These are phyloP conservation scores for Calamus simplicifolius DNA, from an alignment of 176 grass and related monocot genomes.

Conservation along the genomic window DNA sequence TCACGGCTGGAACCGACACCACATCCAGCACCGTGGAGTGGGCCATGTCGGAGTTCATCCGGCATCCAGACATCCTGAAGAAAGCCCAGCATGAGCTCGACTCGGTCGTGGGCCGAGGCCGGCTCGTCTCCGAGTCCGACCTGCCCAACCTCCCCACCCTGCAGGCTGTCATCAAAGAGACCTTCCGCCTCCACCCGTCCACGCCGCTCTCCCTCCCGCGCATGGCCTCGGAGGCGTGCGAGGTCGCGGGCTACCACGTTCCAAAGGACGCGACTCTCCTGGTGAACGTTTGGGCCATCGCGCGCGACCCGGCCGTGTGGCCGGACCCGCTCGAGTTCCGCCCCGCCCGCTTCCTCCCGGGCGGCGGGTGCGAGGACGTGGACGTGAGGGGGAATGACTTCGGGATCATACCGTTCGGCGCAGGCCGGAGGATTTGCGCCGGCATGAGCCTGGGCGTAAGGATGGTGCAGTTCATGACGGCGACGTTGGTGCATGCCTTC, in stretches of 20 bases:
- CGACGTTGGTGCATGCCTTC: conserved; percentile 40
- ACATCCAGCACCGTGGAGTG: conserved; percentile 57
- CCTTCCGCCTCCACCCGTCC: conserved; percentile 55
- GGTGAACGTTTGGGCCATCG: conserved; percentile 67
- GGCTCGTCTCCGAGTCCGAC: conserved; percentile 43
- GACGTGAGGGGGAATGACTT: conserved; percentile 46
- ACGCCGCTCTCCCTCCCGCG: conserved; percentile 64
- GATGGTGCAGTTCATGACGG: conserved; percentile 45
- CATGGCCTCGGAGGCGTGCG: conserved; percentile 33
- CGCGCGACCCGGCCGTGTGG: conserved; percentile 40
- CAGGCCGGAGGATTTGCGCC: conserved; percentile 49
- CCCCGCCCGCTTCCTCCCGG: conserved; percentile 31
- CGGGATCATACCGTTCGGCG: conserved; percentile 50
- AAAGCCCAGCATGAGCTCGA: conserved; percentile 50
- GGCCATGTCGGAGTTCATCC: conserved; percentile 44
- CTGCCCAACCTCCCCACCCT: conserved; percentile 41
- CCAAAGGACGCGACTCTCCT: conserved; percentile 32
- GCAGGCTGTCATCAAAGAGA: conserved; percentile 45
- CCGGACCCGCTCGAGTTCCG: conserved; percentile 30
- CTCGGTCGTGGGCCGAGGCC: conserved; percentile 30
- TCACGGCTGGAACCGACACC: conserved; percentile 60
- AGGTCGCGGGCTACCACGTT: conserved; percentile 38
- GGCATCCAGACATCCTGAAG: conserved; percentile 33
- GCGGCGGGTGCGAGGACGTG: conserved; percentile 14
- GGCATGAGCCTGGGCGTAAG: conserved; percentile 48